Conservation (phyloP, 1,284 basidiomycete species). For the Cutaneotrichosporon cavernicola region DNA sequence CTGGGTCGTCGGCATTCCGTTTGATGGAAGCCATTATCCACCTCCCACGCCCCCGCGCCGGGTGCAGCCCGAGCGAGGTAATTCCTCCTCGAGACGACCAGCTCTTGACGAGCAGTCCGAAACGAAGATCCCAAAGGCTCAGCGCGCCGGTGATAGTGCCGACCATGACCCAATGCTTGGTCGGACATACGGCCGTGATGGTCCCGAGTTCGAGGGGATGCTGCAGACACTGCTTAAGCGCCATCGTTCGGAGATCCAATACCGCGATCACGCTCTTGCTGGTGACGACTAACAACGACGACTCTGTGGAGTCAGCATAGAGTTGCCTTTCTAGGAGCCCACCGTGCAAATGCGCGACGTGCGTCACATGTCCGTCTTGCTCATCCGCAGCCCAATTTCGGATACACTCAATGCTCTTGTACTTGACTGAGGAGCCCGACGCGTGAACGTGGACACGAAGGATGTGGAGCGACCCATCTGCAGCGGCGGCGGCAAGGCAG, state of each 20-base stretch:
- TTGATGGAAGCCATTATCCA: slow-evolving; percentile 77
- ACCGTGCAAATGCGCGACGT: slow-evolving; percentile 41
- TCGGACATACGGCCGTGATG: slow-evolving; percentile 77
- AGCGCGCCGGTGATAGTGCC: slow-evolving; percentile 82
- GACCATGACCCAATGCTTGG: slow-evolving; percentile 79
- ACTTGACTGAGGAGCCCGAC: slow-evolving; percentile 67
- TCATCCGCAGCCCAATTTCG: slow-evolving; percentile 34
- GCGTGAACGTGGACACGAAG: slow-evolving; percentile 72
- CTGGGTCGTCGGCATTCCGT: slow-evolving; percentile 18
- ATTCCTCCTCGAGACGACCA: slow-evolving; percentile 72
- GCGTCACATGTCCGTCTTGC: slow-evolving; percentile 37
- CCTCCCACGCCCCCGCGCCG: slow-evolving; percentile 69
- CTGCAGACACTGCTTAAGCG: slow-evolving; percentile 68
- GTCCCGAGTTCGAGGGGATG: slow-evolving; percentile 84
- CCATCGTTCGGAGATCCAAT: slow-evolving; percentile 85
- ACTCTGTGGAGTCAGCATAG: slow-evolving; percentile 33
- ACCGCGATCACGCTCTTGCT: slow-evolving; percentile 72
- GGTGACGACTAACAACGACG: slow-evolving; percentile 73
- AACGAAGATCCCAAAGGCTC: slow-evolving; percentile 90
- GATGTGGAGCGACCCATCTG: slow-evolving; percentile 80
- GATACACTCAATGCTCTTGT: slow-evolving; percentile 70
- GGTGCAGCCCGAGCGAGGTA: slow-evolving; percentile 65
- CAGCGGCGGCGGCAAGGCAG: slow-evolving; percentile 82
- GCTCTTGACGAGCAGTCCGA: slow-evolving; percentile 80
- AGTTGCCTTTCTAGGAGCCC: slow-evolving; percentile 13